Evolutionary conservation across 139 green algal genomes (phyloP).

Genomic region (Penium margaritaceum): DNA sequence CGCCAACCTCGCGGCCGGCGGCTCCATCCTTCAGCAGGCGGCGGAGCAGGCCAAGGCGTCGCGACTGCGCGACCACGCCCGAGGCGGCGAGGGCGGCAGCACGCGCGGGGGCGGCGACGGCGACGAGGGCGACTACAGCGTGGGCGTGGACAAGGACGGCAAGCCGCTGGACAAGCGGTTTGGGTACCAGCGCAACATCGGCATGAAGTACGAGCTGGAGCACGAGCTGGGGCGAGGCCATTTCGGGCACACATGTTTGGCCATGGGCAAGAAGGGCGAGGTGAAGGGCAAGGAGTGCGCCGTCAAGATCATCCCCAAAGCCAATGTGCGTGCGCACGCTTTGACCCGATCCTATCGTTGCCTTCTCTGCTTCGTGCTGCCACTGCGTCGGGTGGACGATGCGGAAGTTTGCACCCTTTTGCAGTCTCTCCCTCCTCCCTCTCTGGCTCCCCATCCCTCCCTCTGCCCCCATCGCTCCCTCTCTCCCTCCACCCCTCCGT

Average conservation of each 20-base stretch:
- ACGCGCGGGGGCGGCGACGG: neutral
- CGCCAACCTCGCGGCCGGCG: neutral
- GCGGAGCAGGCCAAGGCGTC: neutral
- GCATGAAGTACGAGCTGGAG: slow-evolving; percentile 33
- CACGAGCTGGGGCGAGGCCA: slow-evolving; percentile 39
- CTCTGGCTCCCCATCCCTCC: neutral
- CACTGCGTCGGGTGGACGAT: too few relatives aligned
- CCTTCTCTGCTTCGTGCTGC: too few relatives aligned
- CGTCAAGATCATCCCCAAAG: slow-evolving; percentile 40
- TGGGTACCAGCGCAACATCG: slow-evolving; percentile 16
- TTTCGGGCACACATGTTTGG: slow-evolving; percentile 32
- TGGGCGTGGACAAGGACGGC: slow-evolving; percentile 6
- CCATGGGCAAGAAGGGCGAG: slow-evolving; percentile 34
- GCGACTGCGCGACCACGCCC: neutral
- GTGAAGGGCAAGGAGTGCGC: slow-evolving; percentile 25
- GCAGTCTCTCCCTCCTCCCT: too few relatives aligned
- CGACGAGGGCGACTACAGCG: neutral
- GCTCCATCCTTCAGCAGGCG: slow-evolving; percentile 5
- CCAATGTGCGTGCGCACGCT: too few relatives aligned
- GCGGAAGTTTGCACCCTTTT: too few relatives aligned
- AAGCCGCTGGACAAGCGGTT: slow-evolving; percentile 31
- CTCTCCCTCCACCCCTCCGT: slow-evolving; percentile 1
- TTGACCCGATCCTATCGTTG: too few relatives aligned
- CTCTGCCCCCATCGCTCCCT: neutral
- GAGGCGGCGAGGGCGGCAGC: neutral